Conservation (phyloP, 2,329 filamentous ascomycete genomes). For the Gnomoniopsis smithogilvyi region DNA sequence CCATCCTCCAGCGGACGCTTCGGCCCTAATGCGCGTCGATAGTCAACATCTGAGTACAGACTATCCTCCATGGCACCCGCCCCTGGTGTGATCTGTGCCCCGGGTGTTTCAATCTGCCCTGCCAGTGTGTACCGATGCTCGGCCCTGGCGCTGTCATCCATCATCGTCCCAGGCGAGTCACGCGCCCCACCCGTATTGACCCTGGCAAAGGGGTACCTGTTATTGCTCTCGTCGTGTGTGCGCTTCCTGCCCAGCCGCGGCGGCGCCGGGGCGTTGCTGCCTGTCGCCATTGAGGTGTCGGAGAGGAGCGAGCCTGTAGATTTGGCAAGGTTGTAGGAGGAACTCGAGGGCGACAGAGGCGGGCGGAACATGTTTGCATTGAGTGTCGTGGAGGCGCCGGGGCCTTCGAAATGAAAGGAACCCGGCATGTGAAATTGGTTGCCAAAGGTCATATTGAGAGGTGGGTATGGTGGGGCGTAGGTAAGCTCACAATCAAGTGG, state of each 20-base stretch:
- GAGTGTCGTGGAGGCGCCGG: constrained; percentile 23
- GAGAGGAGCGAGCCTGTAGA: constrained; percentile 38
- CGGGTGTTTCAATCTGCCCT: constrained; percentile 50
- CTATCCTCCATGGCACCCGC: constrained; percentile 46
- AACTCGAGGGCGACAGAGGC: constrained; percentile 26
- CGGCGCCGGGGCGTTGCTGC: constrained; percentile 23
- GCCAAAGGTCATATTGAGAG: constrained; percentile 26
- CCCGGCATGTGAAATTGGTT: constrained; percentile 30
- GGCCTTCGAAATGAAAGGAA: constrained; percentile 25
- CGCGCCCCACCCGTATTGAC: constrained; percentile 27
- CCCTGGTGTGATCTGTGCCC: constrained; percentile 25
- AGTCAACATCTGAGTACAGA: constrained; percentile 55
- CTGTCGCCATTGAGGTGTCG: constrained; percentile 29
- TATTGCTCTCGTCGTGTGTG: constrained; percentile 24
- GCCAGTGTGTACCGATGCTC: constrained; percentile 46
- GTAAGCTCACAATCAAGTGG: not conserved
- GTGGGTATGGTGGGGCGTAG: not conserved
- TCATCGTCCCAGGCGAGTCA: constrained; percentile 19
- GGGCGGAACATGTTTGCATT: constrained; percentile 32
- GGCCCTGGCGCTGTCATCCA: constrained; percentile 19
- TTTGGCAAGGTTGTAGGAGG: constrained; percentile 27
- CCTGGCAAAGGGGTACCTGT: constrained; percentile 25
- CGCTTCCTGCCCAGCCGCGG: constrained; percentile 47
- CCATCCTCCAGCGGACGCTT: constrained; percentile 36
- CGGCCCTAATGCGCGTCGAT: constrained; percentile 49